phyloP scores from a whole-genome alignment of 2,329 filamentous ascomycete species.

The Herpomyces periplanetae region DNA sequence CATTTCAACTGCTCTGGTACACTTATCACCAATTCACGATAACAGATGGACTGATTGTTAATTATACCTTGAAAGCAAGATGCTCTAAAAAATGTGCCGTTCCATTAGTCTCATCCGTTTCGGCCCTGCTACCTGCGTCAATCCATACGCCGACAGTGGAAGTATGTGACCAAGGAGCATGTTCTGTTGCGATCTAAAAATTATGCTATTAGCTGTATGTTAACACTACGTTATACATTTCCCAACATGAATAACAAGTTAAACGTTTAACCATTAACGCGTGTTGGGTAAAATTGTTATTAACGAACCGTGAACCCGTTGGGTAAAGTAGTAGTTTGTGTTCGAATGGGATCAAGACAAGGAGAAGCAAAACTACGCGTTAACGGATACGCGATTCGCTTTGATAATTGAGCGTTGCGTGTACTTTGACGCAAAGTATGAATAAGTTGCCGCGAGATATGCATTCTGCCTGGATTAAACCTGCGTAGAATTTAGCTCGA shows the following conservation, averaged over 20 bases:
- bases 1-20: slow-evolving; percentile 4
- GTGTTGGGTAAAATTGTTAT: slow-evolving; percentile 3
- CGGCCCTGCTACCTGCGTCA: slow-evolving; percentile 83
- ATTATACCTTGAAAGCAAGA: slow-evolving; percentile 77
- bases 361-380: slow-evolving; percentile 68
- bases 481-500: too few species aligned
- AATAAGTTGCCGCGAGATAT: slow-evolving; percentile 87
- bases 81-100: slow-evolving; percentile 98
- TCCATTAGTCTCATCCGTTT: slow-evolving; percentile 94
- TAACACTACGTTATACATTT: too few species aligned
- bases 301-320: slow-evolving; percentile 66
- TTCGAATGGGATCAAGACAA: slow-evolving; percentile 30
- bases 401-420: slow-evolving; percentile 53
- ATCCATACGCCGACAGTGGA: slow-evolving; percentile 98
- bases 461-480: too few species aligned
- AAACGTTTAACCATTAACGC: too few species aligned
- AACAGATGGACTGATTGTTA: slow-evolving; percentile 1
- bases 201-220: slow-evolving; percentile 4
- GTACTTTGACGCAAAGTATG: slow-evolving; percentile 67
- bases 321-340: slow-evolving; percentile 74
- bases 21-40: slow-evolving; percentile 2
- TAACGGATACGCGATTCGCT: slow-evolving; percentile 29
- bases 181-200: slow-evolving; percentile 62
- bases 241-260: too few species aligned
- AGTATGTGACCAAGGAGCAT: slow-evolving; percentile 91